Conservation (phyloP, 306 rosid genomes). For the Begonia fuchsioides region DNA sequence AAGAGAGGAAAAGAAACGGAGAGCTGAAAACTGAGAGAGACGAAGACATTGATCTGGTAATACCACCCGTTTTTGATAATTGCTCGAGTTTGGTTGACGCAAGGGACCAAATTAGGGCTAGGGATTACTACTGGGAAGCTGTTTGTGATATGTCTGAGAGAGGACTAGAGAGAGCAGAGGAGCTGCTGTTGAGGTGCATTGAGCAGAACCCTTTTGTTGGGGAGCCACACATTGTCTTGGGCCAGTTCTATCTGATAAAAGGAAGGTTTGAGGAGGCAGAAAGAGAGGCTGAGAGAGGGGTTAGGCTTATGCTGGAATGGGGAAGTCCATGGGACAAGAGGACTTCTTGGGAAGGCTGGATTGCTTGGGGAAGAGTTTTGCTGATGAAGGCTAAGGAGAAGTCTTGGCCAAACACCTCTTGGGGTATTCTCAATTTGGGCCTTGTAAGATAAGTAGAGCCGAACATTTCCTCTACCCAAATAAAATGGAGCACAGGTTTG, state of each 20-base stretch:
- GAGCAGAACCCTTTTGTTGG: slow-evolving; percentile 68
- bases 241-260: slow-evolving; percentile 32
- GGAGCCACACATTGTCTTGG: slow-evolving; percentile 62
- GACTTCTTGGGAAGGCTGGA: slow-evolving; percentile 89
- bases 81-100: slow-evolving; percentile 51
- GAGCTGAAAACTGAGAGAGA: slow-evolving; percentile 21
- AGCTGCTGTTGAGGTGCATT: slow-evolving; percentile 33
- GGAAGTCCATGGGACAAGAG: slow-evolving; percentile 90
- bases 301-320: slow-evolving; percentile 57
- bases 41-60: slow-evolving; percentile 38
- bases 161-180: slow-evolving; percentile 29
- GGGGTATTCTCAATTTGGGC: slow-evolving; percentile 77
- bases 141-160: slow-evolving; percentile 20
- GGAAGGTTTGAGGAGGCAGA: slow-evolving; percentile 69
- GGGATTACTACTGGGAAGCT: slow-evolving; percentile 78
- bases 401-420: slow-evolving; percentile 58
- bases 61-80: slow-evolving; percentile 55
- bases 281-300: slow-evolving; percentile 44
- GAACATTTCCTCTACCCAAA: neutral
- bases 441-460: slow-evolving; percentile 34
- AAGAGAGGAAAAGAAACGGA: slow-evolving; percentile 18
- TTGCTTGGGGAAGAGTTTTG: slow-evolving; percentile 75
- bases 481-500: no score
- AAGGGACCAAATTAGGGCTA: slow-evolving; percentile 51
- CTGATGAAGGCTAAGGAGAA: slow-evolving; percentile 59